Evolutionary conservation across 345 rosid genomes (phyloP), one percentile per base, ranked within the genome.

Genomic region (Eucalyptus cloeziana): DNA sequence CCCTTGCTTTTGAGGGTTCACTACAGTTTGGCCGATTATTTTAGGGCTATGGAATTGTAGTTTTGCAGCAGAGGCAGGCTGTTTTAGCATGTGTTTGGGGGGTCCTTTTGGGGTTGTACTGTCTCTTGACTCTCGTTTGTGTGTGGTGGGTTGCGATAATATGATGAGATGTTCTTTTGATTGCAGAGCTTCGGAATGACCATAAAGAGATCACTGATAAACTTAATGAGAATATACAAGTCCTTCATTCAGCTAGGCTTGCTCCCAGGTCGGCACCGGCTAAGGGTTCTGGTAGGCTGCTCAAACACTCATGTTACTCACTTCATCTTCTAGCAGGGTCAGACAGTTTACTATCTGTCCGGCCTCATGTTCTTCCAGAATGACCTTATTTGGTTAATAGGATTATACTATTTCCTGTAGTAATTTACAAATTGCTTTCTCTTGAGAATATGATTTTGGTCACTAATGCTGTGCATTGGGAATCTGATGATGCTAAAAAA

Each of bases 201-300:
- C 97, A 96, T 92, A 88, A 92, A 86, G 93, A 92, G 90, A 93
- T 96, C 71, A 96, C 99, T 10, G 96, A 94, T 47, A 94, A 93
- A 92, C 95, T 97, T 85, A 86, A 91, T 90, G 92, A 91, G 81
- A 95, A 94, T 86, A 95, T 97, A 91, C 95, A 95, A 88, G 87
- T 93, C 92, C 92, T 97, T 90, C 99, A 97, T 94, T 97, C 97
- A 4, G 96, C 90, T 45, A 95, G 95, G 91, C 95, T 96, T 87
- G 56, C 95, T 60, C 89, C 93, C 8, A 92, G n/a, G 86, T 86
- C 93, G 45, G 87, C 94, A 50, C 60, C 91, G 37, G 40, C 90
- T 13, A 92, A 92, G 87, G 92, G 89, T 89, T 91, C 95, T 88
- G 99, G 99, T 96, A 92, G 89, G 91, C 88, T 58, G 89, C 92